A percentile compares a stretch with the other conserved stretches of the same genome.
Evolutionary conservation across 345 rosid genomes (phyloP).

Genomic region (Gossypium rotundifolium): DNA sequence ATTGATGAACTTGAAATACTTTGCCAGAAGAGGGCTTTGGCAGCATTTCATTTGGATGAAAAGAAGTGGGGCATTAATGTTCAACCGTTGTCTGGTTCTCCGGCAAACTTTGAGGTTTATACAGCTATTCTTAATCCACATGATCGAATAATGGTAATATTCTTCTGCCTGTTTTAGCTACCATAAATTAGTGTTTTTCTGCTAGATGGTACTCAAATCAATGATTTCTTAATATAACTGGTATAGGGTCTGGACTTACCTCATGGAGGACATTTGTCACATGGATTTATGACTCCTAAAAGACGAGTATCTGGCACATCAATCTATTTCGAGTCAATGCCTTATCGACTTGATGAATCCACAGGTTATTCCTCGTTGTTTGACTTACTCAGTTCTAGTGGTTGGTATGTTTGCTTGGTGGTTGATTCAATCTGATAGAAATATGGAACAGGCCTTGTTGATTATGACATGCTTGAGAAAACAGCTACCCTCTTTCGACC

Average conservation of each 20-base stretch:
- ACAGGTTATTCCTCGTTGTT: conserved; percentile 45
- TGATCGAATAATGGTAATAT: conserved; percentile 76
- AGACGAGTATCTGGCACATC: conserved; percentile 92
- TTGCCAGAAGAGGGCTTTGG: conserved; percentile 80
- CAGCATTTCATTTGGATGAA: conserved; percentile 67
- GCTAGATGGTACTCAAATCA: conserved; percentile 2
- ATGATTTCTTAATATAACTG: conserved; percentile 10
- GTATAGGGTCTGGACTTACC: conserved; percentile 81
- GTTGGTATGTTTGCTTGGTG: neutral
- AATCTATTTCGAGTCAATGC: conserved; percentile 91
- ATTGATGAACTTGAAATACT: conserved; percentile 87
- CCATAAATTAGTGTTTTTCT: neutral
- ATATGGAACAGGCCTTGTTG: conserved; percentile 57
- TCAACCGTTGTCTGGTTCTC: conserved; percentile 94
- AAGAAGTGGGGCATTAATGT: conserved; percentile 90
- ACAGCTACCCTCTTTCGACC: conserved; percentile 84
- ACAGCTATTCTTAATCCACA: conserved; percentile 86
- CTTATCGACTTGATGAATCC: conserved; percentile 85
- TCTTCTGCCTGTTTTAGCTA: neutral
- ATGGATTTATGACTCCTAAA: conserved; percentile 95
- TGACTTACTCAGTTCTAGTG: neutral
- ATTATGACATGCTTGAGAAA: conserved; percentile 91
- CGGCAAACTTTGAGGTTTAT: conserved; percentile 95
- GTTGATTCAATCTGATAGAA: conserved; percentile 5
- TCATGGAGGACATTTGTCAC: conserved; percentile 92